Evolutionary conservation across 306 rosid genomes (phyloP).

Genomic region (Quercus glauca): DNA sequence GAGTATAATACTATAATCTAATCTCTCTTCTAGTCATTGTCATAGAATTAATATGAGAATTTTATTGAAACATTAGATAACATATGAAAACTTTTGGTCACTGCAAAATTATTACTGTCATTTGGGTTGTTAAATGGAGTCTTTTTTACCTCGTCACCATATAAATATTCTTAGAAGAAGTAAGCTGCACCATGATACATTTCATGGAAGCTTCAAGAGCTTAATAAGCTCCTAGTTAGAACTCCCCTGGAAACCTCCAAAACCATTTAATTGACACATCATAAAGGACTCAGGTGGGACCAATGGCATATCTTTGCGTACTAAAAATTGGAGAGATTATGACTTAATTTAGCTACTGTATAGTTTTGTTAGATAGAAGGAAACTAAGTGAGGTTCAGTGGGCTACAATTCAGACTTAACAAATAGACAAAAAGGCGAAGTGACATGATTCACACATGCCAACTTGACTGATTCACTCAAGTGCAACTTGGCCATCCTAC

Average conservation of each 20-base stretch:
- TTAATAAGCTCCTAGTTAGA: too few relatives aligned
- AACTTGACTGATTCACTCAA: conserved; percentile 20
- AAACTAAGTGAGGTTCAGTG: conserved; percentile 28
- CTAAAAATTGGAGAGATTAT: conserved; percentile 28
- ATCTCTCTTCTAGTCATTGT: too few relatives aligned
- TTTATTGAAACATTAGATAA: too few relatives aligned
- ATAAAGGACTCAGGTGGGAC: conserved; percentile 52
- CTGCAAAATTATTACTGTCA: too few relatives aligned
- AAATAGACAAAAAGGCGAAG: conserved; percentile 48
- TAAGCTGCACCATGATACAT: too few relatives aligned
- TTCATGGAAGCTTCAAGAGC: too few relatives aligned
- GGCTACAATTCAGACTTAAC: conserved; percentile 31
- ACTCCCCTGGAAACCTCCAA: conserved; percentile 50
- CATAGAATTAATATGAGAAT: too few relatives aligned
- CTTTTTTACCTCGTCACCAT: too few relatives aligned
- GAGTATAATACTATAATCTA: too few relatives aligned
- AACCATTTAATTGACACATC: conserved; percentile 84
- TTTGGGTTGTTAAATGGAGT: too few relatives aligned
- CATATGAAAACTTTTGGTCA: too few relatives aligned
- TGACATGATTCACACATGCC: conserved; percentile 21
- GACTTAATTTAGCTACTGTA: neutral
- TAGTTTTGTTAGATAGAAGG: conserved; percentile 6
- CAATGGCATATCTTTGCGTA: conserved; percentile 27
- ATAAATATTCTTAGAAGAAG: too few relatives aligned
- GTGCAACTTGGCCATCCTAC: conserved; percentile 17